Conservation (phyloP, 495 filamentous ascomycete species). For the Gamarada debralockiae region DNA sequence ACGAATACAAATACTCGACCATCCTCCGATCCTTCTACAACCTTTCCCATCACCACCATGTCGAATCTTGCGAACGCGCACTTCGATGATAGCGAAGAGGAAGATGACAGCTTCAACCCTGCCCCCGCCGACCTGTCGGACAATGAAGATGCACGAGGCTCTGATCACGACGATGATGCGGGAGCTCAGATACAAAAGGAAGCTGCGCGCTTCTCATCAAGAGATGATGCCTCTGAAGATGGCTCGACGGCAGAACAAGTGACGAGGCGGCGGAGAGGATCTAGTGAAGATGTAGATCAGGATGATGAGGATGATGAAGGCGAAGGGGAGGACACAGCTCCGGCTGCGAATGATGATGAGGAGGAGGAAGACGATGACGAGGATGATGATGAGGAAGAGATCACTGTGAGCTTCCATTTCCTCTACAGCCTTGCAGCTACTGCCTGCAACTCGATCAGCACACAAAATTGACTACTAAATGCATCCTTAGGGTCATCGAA, state of each 20-base stretch:
- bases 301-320: conserved; percentile 47
- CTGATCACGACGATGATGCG: conserved; percentile 29
- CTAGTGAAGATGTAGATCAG: conserved; percentile 27
- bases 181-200: conserved; percentile 19
- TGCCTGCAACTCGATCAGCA: background rate
- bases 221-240: conserved; percentile 19
- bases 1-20: background rate
- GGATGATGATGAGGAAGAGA: conserved; percentile 43
- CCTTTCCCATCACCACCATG: conserved; percentile 32
- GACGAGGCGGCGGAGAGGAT: conserved; percentile 20
- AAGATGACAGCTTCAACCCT: conserved; percentile 82
- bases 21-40: background rate
- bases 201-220: conserved; percentile 19
- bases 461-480: background rate
- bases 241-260: background rate
- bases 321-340: conserved; percentile 34
- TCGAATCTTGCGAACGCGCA: conserved; percentile 51
- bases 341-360: conserved; percentile 45
- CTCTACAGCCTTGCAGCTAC: background rate
- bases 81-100: conserved; percentile 65
- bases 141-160: conserved; percentile 50
- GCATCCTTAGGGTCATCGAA: conserved; percentile 59
- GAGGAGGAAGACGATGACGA: conserved; percentile 39
- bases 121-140: conserved; percentile 63
- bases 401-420: conserved; percentile 41